Evolutionary conservation across 169 alveolate species (phyloP), one percentile per base, ranked within the genome.

Genomic region (Eimeria falciformis): DNA sequence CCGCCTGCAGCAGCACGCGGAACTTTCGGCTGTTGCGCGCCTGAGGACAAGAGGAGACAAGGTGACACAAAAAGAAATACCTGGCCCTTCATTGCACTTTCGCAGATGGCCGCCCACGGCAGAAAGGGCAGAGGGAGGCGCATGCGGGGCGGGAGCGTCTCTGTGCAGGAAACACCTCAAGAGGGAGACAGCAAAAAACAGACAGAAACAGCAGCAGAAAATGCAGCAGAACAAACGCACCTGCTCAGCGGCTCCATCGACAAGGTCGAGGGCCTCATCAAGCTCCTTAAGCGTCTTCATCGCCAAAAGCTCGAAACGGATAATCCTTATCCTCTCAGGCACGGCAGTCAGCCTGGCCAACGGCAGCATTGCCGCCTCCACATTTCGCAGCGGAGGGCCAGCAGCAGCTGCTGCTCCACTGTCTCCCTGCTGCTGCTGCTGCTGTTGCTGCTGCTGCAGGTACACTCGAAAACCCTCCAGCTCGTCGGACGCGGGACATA

Each of bases 1-100:
- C 92, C 5, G 95, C 94, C 50, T 94, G 94, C 53, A 94, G 91
- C 56, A 94, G 86, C 58, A 68, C 69, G 77, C 92, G 92, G 27
- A 86, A 86, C 77, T 71, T 86, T 29, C 77, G 71, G 86, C 92
- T 86, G 66, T 56, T 71, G 29, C 82, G 92, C 2, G 65, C 92
- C 92, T 86, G 77, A 14, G 53, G n/a, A 40, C 73, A 29, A 3
- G 65, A n/a, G 27, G 27, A 6, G 14, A 75, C 65, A 75, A 40
- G 37, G 7, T 14, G 66, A 75, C 21, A 62, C 73, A 50, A n/a
- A n/a, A n/a, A 7, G 62, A 50, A 14, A 11, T 14, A 50, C n/a
- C 62, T 50, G 62, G 62, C 7, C 7, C 7, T 50, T 14, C 7
- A 14, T 7, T 50, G 62, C 14, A 50, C 62, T 11, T 50, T 11